These are phyloP conservation scores for Pyricularia pennisetigena DNA, from an alignment of 2,329 filamentous ascomycete genomes.

Conservation along the genomic window DNA sequence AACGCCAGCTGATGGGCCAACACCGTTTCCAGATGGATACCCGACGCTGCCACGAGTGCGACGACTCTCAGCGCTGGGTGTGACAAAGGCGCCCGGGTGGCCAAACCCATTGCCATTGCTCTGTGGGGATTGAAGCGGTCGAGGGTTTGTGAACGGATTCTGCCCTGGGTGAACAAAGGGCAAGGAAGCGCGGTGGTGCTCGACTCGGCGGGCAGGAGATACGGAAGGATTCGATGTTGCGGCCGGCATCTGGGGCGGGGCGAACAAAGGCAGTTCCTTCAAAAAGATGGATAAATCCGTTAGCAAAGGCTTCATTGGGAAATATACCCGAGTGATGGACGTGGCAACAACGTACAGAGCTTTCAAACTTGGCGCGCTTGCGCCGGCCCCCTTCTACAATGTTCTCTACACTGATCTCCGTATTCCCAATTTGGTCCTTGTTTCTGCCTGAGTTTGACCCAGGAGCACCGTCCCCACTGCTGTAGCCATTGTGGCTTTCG, in stretches of 20 bases:
- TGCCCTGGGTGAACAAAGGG: conserved; percentile 69
- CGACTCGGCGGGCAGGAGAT: conserved; percentile 76
- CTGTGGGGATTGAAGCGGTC: conserved; percentile 75
- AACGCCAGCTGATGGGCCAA: conserved; percentile 39
- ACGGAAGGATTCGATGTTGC: conserved; percentile 96
- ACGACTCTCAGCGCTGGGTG: conserved; percentile 50
- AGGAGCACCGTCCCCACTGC: conserved; percentile 75
- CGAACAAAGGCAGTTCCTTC: conserved; percentile 91
- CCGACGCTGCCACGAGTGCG: conserved; percentile 56
- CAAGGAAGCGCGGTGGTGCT: conserved; percentile 61
- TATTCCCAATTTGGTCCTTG: conserved; percentile 83
- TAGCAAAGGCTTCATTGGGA: background rate
- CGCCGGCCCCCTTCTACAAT: conserved; percentile 94
- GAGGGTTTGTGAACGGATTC: conserved; percentile 69
- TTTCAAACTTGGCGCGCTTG: conserved; percentile 91
- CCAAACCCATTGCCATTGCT: conserved; percentile 52
- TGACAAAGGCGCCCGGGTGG: conserved; percentile 50
- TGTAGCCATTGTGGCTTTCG: conserved; percentile 67
- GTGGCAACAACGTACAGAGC: conserved; percentile 66
- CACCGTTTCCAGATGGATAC: conserved; percentile 34
- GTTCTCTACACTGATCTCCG: conserved; percentile 96
- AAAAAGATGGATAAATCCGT: conserved; percentile 8
- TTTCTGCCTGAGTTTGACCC: conserved; percentile 67
- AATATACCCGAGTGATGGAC: conserved; percentile 2
- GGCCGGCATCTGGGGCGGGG: conserved; percentile 85